These are phyloP conservation scores for Lachnellula subtilissima DNA, from an alignment of 2,329 filamentous ascomycete genomes.

Conservation along the genomic window DNA sequence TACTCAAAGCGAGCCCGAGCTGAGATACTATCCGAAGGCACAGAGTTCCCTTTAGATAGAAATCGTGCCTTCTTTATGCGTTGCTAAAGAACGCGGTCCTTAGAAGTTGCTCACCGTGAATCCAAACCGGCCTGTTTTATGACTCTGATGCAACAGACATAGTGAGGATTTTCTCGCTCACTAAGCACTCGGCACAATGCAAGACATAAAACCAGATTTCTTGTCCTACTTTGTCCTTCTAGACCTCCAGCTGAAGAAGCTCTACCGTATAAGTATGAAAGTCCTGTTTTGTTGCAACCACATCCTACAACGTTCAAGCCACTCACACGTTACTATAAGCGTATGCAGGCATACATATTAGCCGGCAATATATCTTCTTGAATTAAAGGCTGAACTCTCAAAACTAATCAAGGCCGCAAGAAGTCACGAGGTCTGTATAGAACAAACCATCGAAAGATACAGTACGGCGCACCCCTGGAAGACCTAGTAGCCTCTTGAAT, in stretches of 20 bases:
- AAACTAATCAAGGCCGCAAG: neutral
- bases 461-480: conserved; percentile 1
- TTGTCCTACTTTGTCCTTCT: no score
- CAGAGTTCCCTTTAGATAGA: neutral
- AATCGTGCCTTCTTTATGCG: neutral
- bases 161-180: no score
- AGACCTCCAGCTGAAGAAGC: neutral
- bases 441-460: conserved; percentile 4
- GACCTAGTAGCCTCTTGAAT: neutral
- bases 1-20: neutral
- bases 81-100: neutral
- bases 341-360: neutral
- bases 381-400: neutral
- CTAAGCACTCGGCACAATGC: no score
- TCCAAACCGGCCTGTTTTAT: neutral
- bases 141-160: no score
- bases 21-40: neutral
- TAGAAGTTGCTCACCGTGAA: neutral
- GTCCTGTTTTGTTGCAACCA: neutral
- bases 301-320: neutral
- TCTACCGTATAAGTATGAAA: neutral
- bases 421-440: neutral
- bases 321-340: neutral
- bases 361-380: neutral
- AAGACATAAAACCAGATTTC: no score